Base-by-base conservation (phyloP, 495 filamentous ascomycete genomes). In the Penicillium odoratum region DNA sequence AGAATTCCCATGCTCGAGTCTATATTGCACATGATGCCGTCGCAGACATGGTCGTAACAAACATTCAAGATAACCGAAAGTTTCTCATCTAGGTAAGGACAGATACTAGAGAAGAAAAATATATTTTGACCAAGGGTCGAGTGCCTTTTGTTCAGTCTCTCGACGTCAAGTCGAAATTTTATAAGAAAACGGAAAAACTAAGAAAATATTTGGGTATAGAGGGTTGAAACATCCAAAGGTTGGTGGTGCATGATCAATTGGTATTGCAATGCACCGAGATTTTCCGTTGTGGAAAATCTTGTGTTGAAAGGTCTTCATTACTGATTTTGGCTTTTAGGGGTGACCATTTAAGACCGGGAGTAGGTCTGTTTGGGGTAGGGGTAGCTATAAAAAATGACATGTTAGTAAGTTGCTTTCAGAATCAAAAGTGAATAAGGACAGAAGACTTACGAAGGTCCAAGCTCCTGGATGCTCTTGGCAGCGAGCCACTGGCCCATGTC, bases 401-500 rank as follows among this genome's bases (percentile, higher is more conserved):
- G 58, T 64, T 65, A 65, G 57, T 29, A 6, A 25, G 25, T 36
- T 36, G n/a, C 15, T 8, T 33, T 33, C 48, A 49, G 33, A 43
- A 8, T 21, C 55, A 55, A 47, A 61, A 53, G 1, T n/a, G 50
- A 18, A 43, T 29, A 8, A 21, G 1, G n/a, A 16, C 38, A 40
- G 38, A 5, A 58, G 53, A 64, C 88, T 78, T 90, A 98, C 91
- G 92, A 94, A 76, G 94, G 92, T 64, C 94, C 94, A 60, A 96
- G 77, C 73, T 98, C 94, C 79, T 89, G 84, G 73, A 98, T 94
- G 79, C 91, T 91, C 66, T 93, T 80, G 57, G 84, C 86, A 8
- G 95, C 95, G 55, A 98, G 84, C 94, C 94, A 98, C 72, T 96
- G 91, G 48, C 95, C 94, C 81, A 93, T 87, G 68, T 97, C 88